Conservation (phyloP, 2,329 filamentous ascomycete genomes). For the Penicillium oxalicum region DNA sequence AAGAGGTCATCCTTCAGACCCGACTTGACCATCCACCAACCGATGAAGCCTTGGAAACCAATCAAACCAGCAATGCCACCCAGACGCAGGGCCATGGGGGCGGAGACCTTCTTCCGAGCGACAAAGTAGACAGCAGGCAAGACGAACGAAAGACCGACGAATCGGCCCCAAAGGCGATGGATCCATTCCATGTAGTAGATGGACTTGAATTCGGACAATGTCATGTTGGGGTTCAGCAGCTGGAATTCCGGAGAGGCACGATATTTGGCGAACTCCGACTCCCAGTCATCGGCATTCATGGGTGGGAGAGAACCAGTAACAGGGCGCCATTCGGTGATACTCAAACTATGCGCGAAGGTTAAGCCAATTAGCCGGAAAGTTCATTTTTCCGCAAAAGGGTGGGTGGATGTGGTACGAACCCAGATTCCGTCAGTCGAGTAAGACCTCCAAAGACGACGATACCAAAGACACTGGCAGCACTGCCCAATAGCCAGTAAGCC, state of each 20-base stretch:
- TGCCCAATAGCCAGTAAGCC: slow-evolving; percentile 87
- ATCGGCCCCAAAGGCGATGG: slow-evolving; percentile 87
- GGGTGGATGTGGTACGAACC: slow-evolving; percentile 46
- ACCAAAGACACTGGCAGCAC: slow-evolving; percentile 88
- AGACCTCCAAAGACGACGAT: slow-evolving; percentile 94
- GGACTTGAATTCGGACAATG: slow-evolving; percentile 86
- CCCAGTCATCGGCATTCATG: slow-evolving; percentile 72
- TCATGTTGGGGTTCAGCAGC: slow-evolving; percentile 89
- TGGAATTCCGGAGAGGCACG: slow-evolving; percentile 87
- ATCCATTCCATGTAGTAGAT: slow-evolving; percentile 99
- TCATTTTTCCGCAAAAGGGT: neutral
- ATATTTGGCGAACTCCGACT: slow-evolving; percentile 89
- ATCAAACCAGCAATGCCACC: slow-evolving; percentile 81
- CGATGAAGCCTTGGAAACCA: slow-evolving; percentile 88
- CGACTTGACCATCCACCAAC: slow-evolving; percentile 99
- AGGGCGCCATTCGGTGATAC: slow-evolving; percentile 97
- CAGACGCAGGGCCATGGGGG: slow-evolving; percentile 69
- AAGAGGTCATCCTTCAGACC: slow-evolving; percentile 95
- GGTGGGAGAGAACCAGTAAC: slow-evolving; percentile 90
- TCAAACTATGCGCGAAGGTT: slow-evolving; percentile 55
- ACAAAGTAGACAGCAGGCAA: slow-evolving; percentile 85
- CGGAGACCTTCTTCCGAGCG: slow-evolving; percentile 68
- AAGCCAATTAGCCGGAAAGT: slow-evolving; percentile 8
- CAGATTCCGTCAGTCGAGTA: slow-evolving; percentile 90
- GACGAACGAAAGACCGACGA: slow-evolving; percentile 85